These are phyloP conservation scores for Amborella trichopoda DNA, from an alignment of 164 flowering plant genomes.

Conservation along the genomic window DNA sequence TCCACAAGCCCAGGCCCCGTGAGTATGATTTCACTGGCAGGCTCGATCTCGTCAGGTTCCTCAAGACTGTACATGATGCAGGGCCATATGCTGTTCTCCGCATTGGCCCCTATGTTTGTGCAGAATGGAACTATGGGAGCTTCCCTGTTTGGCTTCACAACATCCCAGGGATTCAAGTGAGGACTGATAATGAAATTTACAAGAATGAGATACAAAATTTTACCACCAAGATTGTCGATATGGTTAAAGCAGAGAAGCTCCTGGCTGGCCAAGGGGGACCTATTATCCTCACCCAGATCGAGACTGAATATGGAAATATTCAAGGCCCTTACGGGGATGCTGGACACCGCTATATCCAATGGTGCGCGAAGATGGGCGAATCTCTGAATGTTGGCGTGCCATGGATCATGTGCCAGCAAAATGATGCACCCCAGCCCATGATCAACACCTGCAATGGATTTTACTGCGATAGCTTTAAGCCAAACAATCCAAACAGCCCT, in stretches of 20 bases:
- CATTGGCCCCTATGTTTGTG: not conserved
- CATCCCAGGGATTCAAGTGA: slow-evolving; percentile 23
- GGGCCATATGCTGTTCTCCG: not conserved
- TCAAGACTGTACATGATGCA: slow-evolving; percentile 3
- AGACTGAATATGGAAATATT: slow-evolving; percentile 36
- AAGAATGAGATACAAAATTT: no score
- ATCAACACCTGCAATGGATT: slow-evolving; percentile 33
- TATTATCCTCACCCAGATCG: slow-evolving; percentile 29
- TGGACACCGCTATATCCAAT: slow-evolving; percentile 23
- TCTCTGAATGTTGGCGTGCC: slow-evolving; percentile 24
- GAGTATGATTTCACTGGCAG: slow-evolving; percentile 5
- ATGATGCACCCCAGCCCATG: slow-evolving; percentile 36
- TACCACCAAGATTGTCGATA: slow-evolving; percentile 21
- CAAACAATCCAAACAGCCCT: slow-evolving; percentile 13
- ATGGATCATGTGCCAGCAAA: slow-evolving; percentile 51
- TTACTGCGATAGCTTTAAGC: slow-evolving; percentile 19
- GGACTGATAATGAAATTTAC: slow-evolving; percentile 27
- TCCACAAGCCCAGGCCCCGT: slow-evolving; percentile 9
- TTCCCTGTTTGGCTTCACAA: slow-evolving; percentile 37
- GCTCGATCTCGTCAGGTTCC: not conserved
- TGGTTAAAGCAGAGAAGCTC: slow-evolving; percentile 24
- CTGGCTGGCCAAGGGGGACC: slow-evolving; percentile 53
- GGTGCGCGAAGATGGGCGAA: slow-evolving; percentile 38
- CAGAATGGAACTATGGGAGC: slow-evolving; percentile 6
- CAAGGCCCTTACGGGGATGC: slow-evolving; percentile 16